Base-by-base conservation (phyloP, 2,329 filamentous ascomycete species). In the Cordyceps sp. region DNA sequence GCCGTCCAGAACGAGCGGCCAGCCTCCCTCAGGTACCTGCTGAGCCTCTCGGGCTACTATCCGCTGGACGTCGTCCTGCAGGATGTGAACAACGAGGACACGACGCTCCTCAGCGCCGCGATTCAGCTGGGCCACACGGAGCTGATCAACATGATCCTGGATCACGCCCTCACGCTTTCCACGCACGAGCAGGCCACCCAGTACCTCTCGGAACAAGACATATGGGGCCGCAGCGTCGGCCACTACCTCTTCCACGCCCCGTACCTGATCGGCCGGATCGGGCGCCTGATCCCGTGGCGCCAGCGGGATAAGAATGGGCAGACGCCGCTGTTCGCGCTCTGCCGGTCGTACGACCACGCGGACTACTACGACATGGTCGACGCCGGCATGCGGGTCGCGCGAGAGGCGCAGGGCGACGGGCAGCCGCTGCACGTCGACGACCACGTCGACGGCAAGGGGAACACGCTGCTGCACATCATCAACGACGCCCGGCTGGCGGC, bases 221-320 rank as follows among this genome's bases (percentile, higher is more conserved):
- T 69, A 24, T 78, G 85, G 61, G 90, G 88, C 16, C 76, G 90
- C 43, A 93, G 85, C 38, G 71, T 83, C 32, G 90, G 79, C n/a
- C 90, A 98, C 54, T 98, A 98, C 52, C 65, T 98, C 13, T 98
- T 98, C 58, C 81, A 93, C 47, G 78, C 83, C 8, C 90, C 90
- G 3, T 66, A 70, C 33, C 62, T 98, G 15, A 90, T 98, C 42
- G 59, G 64, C 28, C 67, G 69, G 33, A 77, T 96, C 37, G 86
- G 85, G 3, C 66, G 69, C 37, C 57, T 88, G 41, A 62, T 98
- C 33, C 81, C 84, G 8, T 98, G 90, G 90, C 71, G 74, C 36
- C 73, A 92, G 52, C 84, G 78, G 42, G 90, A 98, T 54, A 92
- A 85, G 51, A 94, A 96, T 48, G 90, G 90, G 0, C 90, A 96